phyloP scores from a whole-genome alignment of 495 filamentous ascomycete species.

The Pyronema domesticum region DNA sequence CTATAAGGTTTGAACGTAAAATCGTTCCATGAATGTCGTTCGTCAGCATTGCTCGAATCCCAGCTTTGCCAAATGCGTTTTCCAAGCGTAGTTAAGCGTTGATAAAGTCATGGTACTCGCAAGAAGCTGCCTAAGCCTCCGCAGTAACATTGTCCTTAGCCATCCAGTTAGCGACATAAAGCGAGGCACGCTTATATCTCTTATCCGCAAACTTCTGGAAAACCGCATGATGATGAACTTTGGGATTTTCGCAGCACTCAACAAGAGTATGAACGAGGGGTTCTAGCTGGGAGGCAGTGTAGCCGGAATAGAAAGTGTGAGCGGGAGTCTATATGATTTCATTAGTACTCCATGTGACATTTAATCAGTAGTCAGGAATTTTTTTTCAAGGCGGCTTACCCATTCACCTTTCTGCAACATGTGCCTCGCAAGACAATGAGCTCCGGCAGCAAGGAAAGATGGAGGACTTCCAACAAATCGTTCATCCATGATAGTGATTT shows the following conservation, averaged over 20 bases:
- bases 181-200: slow-evolving; percentile 64
- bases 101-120: no score
- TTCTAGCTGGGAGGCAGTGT: slow-evolving; percentile 68
- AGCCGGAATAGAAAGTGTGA: slow-evolving; percentile 82
- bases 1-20: no score
- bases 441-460: slow-evolving; percentile 78
- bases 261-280: slow-evolving; percentile 57
- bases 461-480: slow-evolving; percentile 81
- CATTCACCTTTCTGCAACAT: slow-evolving; percentile 80
- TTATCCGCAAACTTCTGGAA: slow-evolving; percentile 80
- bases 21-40: no score
- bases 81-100: no score
- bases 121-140: no score
- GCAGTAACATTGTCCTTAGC: background rate
- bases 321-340: slow-evolving; percentile 43
- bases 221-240: slow-evolving; percentile 65
- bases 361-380: slow-evolving; percentile 7
- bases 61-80: no score
- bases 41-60: no score
- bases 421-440: slow-evolving; percentile 79
- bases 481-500: slow-evolving; percentile 95
- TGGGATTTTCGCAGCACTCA: slow-evolving; percentile 70
- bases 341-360: background rate
- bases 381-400: slow-evolving; percentile 46
- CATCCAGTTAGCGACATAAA: slow-evolving; percentile 60